Evolutionary conservation across 2,329 filamentous ascomycete genomes (phyloP).

Genomic region (Cylindrodendrum hubeiense): DNA sequence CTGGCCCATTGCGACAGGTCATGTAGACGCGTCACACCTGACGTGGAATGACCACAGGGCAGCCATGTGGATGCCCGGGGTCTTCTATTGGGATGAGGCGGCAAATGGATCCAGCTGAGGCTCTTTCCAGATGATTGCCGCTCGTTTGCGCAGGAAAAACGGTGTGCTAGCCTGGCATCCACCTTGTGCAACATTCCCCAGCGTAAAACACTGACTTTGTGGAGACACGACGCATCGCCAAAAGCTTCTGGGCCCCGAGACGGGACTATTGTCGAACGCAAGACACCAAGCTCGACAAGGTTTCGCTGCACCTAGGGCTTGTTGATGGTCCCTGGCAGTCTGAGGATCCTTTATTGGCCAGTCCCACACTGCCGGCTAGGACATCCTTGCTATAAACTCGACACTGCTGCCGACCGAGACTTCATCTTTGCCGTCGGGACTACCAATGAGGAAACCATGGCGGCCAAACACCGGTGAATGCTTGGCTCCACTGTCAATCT

Average conservation of each 20-base stretch:
- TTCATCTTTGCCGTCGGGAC: conserved; percentile 36
- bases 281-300: conserved; percentile 30
- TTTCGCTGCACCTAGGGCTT: conserved; percentile 17
- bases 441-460: conserved; percentile 71
- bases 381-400: conserved; percentile 61
- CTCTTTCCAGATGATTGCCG: background rate
- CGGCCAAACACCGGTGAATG: conserved; percentile 80
- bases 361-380: conserved; percentile 66
- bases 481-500: conserved; percentile 76
- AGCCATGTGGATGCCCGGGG: background rate
- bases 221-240: background rate
- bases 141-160: background rate
- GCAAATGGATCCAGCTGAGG: conserved; percentile 1
- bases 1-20: background rate
- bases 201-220: background rate
- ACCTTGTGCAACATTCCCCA: conserved; percentile 3
- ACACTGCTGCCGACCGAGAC: conserved; percentile 62
- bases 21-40: conserved; percentile 15
- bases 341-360: conserved; percentile 55
- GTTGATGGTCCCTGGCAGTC: conserved; percentile 43
- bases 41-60: conserved; percentile 5
- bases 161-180: background rate
- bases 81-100: background rate
- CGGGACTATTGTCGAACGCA: conserved; percentile 12
- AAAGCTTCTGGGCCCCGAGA: background rate